Percentiles rank a stretch among this genome's conserved stretches.
Evolutionary conservation across 1,284 basidiomycete species (phyloP).

Genomic region (Ganoderma leucocontextum): DNA sequence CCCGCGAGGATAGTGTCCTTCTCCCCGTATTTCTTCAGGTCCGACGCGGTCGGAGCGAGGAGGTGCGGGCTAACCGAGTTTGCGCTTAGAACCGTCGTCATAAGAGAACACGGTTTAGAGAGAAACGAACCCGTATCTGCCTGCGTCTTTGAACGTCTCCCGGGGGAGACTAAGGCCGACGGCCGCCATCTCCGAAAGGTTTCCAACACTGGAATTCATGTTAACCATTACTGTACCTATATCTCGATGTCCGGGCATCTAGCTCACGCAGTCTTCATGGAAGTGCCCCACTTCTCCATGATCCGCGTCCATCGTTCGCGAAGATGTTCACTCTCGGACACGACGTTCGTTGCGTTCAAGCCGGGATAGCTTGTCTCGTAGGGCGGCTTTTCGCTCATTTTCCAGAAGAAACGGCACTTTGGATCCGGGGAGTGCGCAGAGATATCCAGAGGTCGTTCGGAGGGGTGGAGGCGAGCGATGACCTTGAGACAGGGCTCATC

Average conservation of each 20-base stretch:
- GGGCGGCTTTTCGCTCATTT: slow-evolving; percentile 80
- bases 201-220: slow-evolving; percentile 65
- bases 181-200: slow-evolving; percentile 84
- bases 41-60: slow-evolving; percentile 91
- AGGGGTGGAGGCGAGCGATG: slow-evolving; percentile 75
- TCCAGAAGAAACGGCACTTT: slow-evolving; percentile 94
- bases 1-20: slow-evolving; percentile 88
- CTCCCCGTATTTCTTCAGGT: slow-evolving; percentile 80
- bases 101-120: background rate
- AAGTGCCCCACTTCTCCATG: slow-evolving; percentile 85
- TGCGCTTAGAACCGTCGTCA: background rate
- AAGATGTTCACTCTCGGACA: slow-evolving; percentile 68
- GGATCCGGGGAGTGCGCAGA: slow-evolving; percentile 83
- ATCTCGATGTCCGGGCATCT: background rate
- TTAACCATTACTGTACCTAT: background rate
- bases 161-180: slow-evolving; percentile 79
- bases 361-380: slow-evolving; percentile 80
- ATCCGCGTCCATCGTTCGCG: slow-evolving; percentile 67
- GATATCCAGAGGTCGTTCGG: slow-evolving; percentile 86
- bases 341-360: slow-evolving; percentile 82
- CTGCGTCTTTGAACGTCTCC: slow-evolving; percentile 77
- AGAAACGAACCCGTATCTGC: slow-evolving; percentile 75
- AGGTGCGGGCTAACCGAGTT: slow-evolving; percentile 73
- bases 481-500: slow-evolving; percentile 78
- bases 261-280: slow-evolving; percentile 85